phyloP scores from a whole-genome alignment of 108 stramenopile species.

The Seminavis robusta region DNA sequence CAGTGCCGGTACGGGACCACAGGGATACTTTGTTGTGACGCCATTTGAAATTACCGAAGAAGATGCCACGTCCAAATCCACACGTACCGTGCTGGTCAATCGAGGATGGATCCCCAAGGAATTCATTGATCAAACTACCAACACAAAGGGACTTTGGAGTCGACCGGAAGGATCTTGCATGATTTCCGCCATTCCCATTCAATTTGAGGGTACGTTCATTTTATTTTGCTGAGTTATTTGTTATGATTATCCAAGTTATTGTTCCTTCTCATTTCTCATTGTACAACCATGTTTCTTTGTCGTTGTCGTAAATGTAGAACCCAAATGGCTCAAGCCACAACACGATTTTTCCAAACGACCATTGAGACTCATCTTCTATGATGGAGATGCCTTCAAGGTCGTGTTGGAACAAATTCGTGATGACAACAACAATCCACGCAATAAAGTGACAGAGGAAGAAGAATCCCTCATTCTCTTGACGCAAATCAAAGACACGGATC shows the following conservation, averaged over 20 bases:
- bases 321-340: conserved; percentile 30
- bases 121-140: conserved; percentile 22
- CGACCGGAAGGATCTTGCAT: conserved; percentile 49
- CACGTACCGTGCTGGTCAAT: conserved; percentile 66
- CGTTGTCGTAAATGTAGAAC: no score
- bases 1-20: conserved; percentile 65
- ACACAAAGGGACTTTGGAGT: conserved; percentile 28
- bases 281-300: not conserved
- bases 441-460: not conserved
- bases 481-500: conserved; percentile 14
- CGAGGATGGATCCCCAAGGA: conserved; percentile 84
- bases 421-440: not conserved
- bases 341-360: conserved; percentile 40
- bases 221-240: no score
- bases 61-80: conserved; percentile 1
- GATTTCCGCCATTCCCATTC: no score
- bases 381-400: no score
- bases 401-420: not conserved
- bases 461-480: conserved; percentile 7
- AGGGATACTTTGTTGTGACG: conserved; percentile 75
- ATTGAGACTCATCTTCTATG: no score
- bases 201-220: no score
- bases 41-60: conserved; percentile 49
- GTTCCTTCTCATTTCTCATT: no score
- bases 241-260: no score